Percentiles rank a stretch among this genome's conserved stretches.
Conservation (phyloP, 441 rosid genomes). For the Aleurites moluccanus region DNA sequence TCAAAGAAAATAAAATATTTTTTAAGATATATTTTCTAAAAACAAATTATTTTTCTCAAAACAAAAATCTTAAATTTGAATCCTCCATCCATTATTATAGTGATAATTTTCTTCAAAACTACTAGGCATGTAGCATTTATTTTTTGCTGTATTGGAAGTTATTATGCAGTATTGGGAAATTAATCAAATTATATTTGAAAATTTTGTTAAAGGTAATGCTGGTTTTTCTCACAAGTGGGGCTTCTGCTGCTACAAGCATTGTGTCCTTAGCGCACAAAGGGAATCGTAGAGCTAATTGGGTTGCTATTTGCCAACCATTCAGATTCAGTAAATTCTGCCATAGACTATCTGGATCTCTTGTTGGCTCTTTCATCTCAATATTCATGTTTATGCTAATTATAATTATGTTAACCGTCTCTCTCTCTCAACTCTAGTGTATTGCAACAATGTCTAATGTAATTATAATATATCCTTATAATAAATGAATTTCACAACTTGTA, state of each 20-base stretch:
- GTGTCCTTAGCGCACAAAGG: slow-evolving; percentile 70
- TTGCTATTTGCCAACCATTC: slow-evolving; percentile 58
- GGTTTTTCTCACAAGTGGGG: slow-evolving; percentile 58
- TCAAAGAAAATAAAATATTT: too few species aligned
- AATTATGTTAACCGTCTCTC: slow-evolving; percentile 39
- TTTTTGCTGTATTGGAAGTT: too few species aligned
- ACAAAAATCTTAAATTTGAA: too few species aligned
- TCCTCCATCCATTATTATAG: too few species aligned
- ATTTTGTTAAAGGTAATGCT: slow-evolving; percentile 49
- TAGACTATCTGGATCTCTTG: slow-evolving; percentile 54
- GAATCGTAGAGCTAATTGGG: slow-evolving; percentile 58
- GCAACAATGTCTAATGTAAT: background rate
- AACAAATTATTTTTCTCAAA: too few species aligned
- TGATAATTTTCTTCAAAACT: too few species aligned
- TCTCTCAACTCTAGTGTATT: slow-evolving; percentile 33
- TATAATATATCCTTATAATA: too few species aligned
- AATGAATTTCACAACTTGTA: background rate
- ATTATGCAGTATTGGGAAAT: too few species aligned
- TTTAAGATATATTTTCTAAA: too few species aligned
- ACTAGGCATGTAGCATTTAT: too few species aligned
- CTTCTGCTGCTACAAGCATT: slow-evolving; percentile 65
- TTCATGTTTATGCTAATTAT: slow-evolving; percentile 46
- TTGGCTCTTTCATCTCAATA: slow-evolving; percentile 58
- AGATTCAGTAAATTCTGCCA: slow-evolving; percentile 51
- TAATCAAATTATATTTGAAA: too few species aligned